Evolutionary conservation across 768 basidiomycete genomes (phyloP), one percentile per base, ranked within the genome.

Genomic region (Trametes cubensis): DNA sequence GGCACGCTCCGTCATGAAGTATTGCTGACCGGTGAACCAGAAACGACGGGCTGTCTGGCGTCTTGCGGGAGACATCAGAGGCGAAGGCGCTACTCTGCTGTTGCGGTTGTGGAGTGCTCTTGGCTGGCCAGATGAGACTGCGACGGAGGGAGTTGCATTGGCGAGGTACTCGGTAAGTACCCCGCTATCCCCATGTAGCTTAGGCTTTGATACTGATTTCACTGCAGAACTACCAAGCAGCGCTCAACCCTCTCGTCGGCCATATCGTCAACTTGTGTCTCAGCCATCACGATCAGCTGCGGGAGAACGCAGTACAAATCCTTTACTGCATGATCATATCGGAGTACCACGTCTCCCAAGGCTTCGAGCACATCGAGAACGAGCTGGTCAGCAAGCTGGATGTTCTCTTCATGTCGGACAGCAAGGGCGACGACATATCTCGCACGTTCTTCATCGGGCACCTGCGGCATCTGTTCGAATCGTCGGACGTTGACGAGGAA

Each of bases 31-130:
- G 47, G 18, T 3, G 17, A 15, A 5, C 4, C 34, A 97, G 92
- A 94, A 94, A 87, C 90, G 94, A 44, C 87, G 95, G 45, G 92
- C 95, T 3, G 92, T 95, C 11, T 98, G 95, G 95, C 85, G 93
- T 40, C 84, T 98, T n/a, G 94, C 92, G 6, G 95, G 95, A 26
- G 96, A 98, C 75, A 86, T 98, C 69, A 85, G 96, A 23, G 95
- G 94, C 11, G 92, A 96, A 73, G 95, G 94, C 17, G 90, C 94
- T 2, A 78, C 84, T 6, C 86, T 96, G 58, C 74, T 98, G 47
- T 74, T 89, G 17, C 85, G 81, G 34, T 77, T 95, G 6, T 98
- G 96, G 96, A 85, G 90, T 68, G 85, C 91, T 2, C 80, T 98
- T 21, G 92, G 89, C 4, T 89, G 88, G 84, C 84, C 86, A 6